phyloP scores from a whole-genome alignment of 306 rosid species.

The Prunus mume region DNA sequence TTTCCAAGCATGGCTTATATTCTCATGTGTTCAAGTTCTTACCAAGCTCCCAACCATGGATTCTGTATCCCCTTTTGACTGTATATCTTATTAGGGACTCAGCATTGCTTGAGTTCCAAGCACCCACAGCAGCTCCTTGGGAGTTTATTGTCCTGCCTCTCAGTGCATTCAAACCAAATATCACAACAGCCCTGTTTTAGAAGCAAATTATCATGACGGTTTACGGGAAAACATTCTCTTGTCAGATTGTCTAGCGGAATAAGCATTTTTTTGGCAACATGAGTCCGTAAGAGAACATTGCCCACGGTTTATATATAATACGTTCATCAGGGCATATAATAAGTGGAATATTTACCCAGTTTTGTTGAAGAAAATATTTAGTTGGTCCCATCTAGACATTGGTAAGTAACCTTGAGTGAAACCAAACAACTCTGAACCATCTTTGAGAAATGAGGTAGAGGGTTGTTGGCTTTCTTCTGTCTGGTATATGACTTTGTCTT shows the following conservation, averaged over 20 bases:
- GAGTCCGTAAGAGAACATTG: not conserved
- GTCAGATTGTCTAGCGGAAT: not conserved
- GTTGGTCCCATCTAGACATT: constrained; percentile 72
- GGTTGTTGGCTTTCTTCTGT: constrained; percentile 27
- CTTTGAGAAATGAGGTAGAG: constrained; percentile 46
- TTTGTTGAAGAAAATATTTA: constrained; percentile 56
- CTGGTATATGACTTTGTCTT: constrained; percentile 58
- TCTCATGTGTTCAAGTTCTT: constrained; percentile 17
- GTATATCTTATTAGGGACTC: constrained; percentile 68
- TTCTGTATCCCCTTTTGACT: constrained; percentile 44
- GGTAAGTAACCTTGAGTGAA: constrained; percentile 67
- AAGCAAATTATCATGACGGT: not conserved
- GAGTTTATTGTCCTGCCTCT: constrained; percentile 36
- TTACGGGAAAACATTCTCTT: not conserved
- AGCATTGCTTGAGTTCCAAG: constrained; percentile 60
- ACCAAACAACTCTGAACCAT: constrained; percentile 35
- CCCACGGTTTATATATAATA: not conserved
- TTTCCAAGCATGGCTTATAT: not conserved
- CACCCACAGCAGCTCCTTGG: constrained; percentile 41
- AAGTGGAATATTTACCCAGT: constrained; percentile 45
- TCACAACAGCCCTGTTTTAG: constrained; percentile 50
- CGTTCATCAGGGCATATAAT: no score
- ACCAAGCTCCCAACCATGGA: constrained; percentile 86
- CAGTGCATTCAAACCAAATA: constrained; percentile 76
- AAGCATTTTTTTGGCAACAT: no score